Evolutionary conservation across 148 eudicot genomes (phyloP), one percentile per base, ranked within the genome.

Genomic region (Camellia japonica): DNA sequence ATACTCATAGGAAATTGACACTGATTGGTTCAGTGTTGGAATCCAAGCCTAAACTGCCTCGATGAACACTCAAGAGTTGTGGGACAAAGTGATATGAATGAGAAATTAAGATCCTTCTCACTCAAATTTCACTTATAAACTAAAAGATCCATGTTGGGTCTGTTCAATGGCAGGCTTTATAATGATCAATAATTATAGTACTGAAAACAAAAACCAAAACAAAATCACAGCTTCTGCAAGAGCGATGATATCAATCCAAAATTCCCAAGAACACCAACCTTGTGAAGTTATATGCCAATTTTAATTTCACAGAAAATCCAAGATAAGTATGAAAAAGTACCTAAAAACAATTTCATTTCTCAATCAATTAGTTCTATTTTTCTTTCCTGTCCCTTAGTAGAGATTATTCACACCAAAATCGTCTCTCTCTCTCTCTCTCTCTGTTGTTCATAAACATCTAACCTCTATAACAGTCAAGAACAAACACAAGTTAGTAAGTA

Each of bases 101-200:
- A 71, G 30, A 7, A 71, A 51, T 47, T 71, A 49, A 71, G 74
- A 71, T 71, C 74, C 74, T 71, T 71, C 74, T 49, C 41, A 71
- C 74, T 71, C 7, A 1, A 41, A 14, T 71, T 7, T 47, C 54
- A 67, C 52, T 52, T 42, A 44, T 7, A 42, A 18, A 43, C 19
- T 43, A 68, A 41, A 41, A 68, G 18, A 41, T 46, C n/a, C 23
- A 43, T 69, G 54, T 46, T 69, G 18, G 46, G 73, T 23, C 54
- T 69, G 73, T 69, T 69, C 13, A 44, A 18, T 47, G 14, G 14
- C 55, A 5, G 61, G 18, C 23, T 52, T 23, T n/a, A 51, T 6
- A 11, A 16, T n/a, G 59, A 52, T 0, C 3, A 5, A 19, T 19
- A 51, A 23, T 30, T 71, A 71, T 51, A 71, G 58, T 20, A 43